Base-by-base conservation (phyloP, 2,329 filamentous ascomycete species). In the Coniochaeta sp. region DNA sequence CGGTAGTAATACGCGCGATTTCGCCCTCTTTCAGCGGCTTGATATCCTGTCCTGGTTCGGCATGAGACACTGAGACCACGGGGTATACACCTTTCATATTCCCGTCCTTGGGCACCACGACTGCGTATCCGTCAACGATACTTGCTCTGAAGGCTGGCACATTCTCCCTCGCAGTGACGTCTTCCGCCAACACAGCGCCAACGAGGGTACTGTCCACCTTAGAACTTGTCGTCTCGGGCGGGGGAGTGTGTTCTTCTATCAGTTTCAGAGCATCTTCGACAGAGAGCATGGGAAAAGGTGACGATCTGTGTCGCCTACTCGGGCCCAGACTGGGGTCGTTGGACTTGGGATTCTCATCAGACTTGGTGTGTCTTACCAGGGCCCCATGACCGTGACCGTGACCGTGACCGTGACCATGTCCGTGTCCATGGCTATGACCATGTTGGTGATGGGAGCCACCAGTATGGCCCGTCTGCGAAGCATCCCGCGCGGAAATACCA, bases 91-190 rank as follows among this genome's bases (percentile, higher is more conserved):
- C 93, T 67, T 89, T 90, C 56, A 90, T 83, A 56, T 82, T 85
- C 0, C 82, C 85, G 44, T 85, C 79, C 32, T 77, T 75, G 58
- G 82, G 81, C 6, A 85, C 88, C 40, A 93, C 86, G 0, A 96
- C 84, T 2, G 95, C 95, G 70, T 99, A 99, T 1, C 95, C 95
- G 72, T 99, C 95, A 0, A 99, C 95, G 44, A 97, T 98, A 70
- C 93, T 98, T 19, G 95, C 95, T 61, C 92, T 82, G 75, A 96
- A 99, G 0, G 93, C 95, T 0, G 95, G 95, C 0, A 99, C 95
- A 8, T 89, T 85, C 71, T 97, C 93, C 4, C 76, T 76, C 0
- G 95, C 91, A 42, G 79, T 83, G 26, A 99, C 88, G 65, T 96
- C 89, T 70, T 92, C 86, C 0, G 93, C 92, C 1, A 99, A 78